Percentiles rank a stretch among this genome's conserved stretches.
phyloP scores from a whole-genome alignment of 306 rosid species.

The Arachis hypogaea region DNA sequence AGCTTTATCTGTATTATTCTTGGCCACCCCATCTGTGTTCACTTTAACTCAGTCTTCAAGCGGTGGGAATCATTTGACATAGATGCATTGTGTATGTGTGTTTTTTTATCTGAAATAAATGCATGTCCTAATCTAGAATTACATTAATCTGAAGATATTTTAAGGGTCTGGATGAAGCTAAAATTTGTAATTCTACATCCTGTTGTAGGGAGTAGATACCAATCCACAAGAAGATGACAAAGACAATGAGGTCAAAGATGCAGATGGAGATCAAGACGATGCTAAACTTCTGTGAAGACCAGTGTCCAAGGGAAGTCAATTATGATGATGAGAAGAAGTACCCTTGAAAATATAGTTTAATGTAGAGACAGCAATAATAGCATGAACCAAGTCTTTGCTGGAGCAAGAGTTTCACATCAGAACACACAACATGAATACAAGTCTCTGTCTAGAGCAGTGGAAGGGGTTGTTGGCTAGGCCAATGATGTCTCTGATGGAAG shows the following conservation, averaged over 20 bases:
- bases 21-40: too few relatives aligned
- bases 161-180: conserved; percentile 15
- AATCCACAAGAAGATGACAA: conserved; percentile 99
- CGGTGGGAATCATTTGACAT: too few relatives aligned
- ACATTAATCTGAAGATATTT: neutral
- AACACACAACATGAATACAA: conserved; percentile 14
- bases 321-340: conserved; percentile 11
- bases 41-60: too few relatives aligned
- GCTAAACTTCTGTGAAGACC: conserved; percentile 68
- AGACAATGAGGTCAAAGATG: conserved; percentile 94
- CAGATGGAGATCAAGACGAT: conserved; percentile 95
- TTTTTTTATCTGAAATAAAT: conserved; percentile 6
- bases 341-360: conserved; percentile 34
- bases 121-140: conserved; percentile 2
- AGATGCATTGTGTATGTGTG: conserved; percentile 2
- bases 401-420: conserved; percentile 39
- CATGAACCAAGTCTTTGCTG: conserved; percentile 9
- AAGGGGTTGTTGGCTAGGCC: neutral
- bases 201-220: conserved; percentile 86
- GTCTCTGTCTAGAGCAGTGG: neutral
- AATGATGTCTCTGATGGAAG: conserved; percentile 39
- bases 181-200: conserved; percentile 35
- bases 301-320: conserved; percentile 8
- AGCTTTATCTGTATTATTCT: too few relatives aligned
- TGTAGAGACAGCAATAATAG: conserved; percentile 10